phyloP scores from a whole-genome alignment of 768 basidiomycete species.

The Galerina sulciceps region DNA sequence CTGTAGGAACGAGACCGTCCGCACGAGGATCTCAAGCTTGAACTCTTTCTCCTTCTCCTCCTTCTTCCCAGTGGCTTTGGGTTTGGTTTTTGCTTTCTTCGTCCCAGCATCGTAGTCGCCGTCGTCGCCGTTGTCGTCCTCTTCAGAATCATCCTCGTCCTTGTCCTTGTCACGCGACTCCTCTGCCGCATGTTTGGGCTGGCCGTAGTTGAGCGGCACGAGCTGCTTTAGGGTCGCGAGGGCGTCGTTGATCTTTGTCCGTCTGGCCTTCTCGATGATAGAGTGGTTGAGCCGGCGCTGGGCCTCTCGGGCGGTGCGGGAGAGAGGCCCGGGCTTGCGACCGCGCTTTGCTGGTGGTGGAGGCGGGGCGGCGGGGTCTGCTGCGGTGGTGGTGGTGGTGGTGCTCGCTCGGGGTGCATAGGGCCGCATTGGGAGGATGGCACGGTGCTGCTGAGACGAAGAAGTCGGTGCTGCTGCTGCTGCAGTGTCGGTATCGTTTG shows the following conservation, averaged over 20 bases:
- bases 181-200: constrained; percentile 17
- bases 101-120: constrained; percentile 23
- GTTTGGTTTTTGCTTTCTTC: constrained; percentile 28
- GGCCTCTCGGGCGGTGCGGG: constrained; percentile 80
- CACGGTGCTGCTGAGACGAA: constrained; percentile 22
- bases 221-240: constrained; percentile 76
- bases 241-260: constrained; percentile 96
- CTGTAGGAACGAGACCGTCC: constrained; percentile 80
- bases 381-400: constrained; percentile 11
- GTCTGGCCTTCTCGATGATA: constrained; percentile 89
- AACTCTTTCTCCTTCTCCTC: constrained; percentile 82
- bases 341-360: constrained; percentile 57
- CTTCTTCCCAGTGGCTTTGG: constrained; percentile 46
- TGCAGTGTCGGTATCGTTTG: constrained; percentile 8
- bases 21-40: constrained; percentile 88
- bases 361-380: constrained; percentile 7
- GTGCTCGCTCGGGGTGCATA: constrained; percentile 16
- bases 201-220: constrained; percentile 65
- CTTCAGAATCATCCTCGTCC: constrained; percentile 39
- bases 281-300: constrained; percentile 94
- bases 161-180: constrained; percentile 38
- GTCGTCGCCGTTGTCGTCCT: constrained; percentile 36
- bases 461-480: constrained; percentile 7
- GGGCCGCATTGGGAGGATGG: constrained; percentile 29
- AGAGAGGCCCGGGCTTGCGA: constrained; percentile 73